Percentiles rank a stretch among this genome's conserved stretches.
phyloP scores from a whole-genome alignment of 768 basidiomycete species.

The Polyporus arcularius region DNA sequence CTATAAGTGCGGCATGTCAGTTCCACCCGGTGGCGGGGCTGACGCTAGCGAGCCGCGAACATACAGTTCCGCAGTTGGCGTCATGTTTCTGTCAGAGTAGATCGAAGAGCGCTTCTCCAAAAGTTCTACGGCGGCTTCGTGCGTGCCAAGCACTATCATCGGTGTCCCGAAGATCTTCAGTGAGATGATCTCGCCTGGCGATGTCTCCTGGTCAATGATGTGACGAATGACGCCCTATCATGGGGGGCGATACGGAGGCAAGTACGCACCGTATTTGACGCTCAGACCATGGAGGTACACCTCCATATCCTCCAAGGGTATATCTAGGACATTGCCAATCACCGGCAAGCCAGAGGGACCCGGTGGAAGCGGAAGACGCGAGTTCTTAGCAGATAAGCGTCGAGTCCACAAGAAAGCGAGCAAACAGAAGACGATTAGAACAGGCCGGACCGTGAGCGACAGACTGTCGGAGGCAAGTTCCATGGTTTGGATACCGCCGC shows the following conservation, averaged over 20 bases:
- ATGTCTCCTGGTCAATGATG: not conserved
- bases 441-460: not conserved
- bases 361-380: not conserved
- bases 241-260: too few relatives aligned
- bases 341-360: not conserved
- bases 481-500: too few relatives aligned
- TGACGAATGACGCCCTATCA: not conserved
- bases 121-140: constrained; percentile 58
- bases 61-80: not conserved
- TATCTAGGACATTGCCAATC: not conserved
- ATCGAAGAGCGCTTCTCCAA: constrained; percentile 69
- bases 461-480: too few relatives aligned
- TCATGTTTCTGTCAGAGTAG: constrained; percentile 61
- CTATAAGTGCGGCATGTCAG: not conserved
- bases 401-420: not conserved
- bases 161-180: constrained; percentile 65
- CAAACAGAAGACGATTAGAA: not conserved
- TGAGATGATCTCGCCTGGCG: constrained; percentile 60
- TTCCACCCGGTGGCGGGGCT: not conserved
- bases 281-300: not conserved
- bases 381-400: not conserved
- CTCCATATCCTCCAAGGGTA: not conserved
- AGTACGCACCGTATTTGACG: not conserved
- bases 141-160: constrained; percentile 65
- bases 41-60: not conserved